Evolutionary conservation across 345 rosid species (phyloP).

Genomic region (Hibiscus tridactylites): DNA sequence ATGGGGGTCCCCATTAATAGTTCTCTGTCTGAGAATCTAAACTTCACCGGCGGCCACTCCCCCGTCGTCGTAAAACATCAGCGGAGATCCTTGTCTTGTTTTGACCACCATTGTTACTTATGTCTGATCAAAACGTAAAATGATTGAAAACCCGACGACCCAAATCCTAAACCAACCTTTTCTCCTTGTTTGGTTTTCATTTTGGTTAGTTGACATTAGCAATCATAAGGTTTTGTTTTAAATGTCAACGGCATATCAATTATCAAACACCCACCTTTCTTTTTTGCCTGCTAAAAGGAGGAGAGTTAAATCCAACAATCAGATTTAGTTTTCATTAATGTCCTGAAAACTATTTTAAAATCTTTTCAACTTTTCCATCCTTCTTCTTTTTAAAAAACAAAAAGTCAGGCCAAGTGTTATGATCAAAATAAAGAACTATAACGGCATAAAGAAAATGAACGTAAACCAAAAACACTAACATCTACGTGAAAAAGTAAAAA

Average conservation of each 20-base stretch:
- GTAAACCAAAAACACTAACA: too few species aligned
- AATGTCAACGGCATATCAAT: constrained; percentile 40
- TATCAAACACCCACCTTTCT: neutral
- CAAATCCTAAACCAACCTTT: neutral
- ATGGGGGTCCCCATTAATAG: neutral
- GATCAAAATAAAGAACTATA: too few species aligned
- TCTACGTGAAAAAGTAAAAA: too few species aligned
- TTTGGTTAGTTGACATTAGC: constrained; percentile 21
- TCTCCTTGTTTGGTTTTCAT: constrained; percentile 1
- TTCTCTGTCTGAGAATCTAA: constrained; percentile 52
- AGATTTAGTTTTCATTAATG: constrained; percentile 24
- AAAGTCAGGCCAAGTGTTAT: too few species aligned
- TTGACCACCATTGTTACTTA: neutral
- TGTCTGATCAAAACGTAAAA: neutral
- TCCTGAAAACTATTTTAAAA: neutral
- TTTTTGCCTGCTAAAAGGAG: neutral
- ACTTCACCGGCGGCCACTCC: constrained; percentile 16
- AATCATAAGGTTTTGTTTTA: constrained; percentile 27
- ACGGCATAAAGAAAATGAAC: too few species aligned
- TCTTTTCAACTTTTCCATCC: neutral
- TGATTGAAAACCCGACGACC: neutral
- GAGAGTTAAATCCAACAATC: constrained; percentile 21
- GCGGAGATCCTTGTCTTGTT: neutral
- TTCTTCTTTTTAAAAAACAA: neutral
- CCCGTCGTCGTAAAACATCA: neutral